Conservation (phyloP, 2,329 filamentous ascomycete genomes). For the Achaetomium macrosporum region DNA sequence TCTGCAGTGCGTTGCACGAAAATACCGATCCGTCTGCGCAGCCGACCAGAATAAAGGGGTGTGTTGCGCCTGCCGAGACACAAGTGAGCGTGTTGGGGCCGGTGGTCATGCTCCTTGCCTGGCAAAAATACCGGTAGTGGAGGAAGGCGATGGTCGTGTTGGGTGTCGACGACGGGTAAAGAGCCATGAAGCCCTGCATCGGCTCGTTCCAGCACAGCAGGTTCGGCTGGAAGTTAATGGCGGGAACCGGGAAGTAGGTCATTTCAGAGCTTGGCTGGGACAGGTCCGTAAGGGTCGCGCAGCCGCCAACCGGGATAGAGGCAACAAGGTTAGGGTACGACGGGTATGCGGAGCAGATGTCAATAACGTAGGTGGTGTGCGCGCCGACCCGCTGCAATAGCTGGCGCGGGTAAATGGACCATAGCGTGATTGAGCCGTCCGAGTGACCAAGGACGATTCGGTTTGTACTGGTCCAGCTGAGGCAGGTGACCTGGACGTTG, state of each 20-base stretch:
- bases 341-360: conserved; percentile 51
- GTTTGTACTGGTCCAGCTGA: conserved; percentile 52
- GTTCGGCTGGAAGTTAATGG: conserved; percentile 47
- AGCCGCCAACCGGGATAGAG: conserved; percentile 49
- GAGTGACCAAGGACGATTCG: conserved; percentile 50
- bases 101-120: conserved; percentile 47
- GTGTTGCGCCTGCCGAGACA: conserved; percentile 43
- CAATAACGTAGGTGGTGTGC: conserved; percentile 49
- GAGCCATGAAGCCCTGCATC: conserved; percentile 48
- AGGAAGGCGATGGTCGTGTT: conserved; percentile 50
- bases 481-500: conserved; percentile 43
- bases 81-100: conserved; percentile 46
- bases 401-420: conserved; percentile 47
- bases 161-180: conserved; percentile 48
- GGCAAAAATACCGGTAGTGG: conserved; percentile 47
- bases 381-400: conserved; percentile 47
- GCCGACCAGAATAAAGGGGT: conserved; percentile 51
- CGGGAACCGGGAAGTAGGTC: conserved; percentile 47
- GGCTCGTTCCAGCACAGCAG: conserved; percentile 51
- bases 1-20: conserved; percentile 41
- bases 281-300: conserved; percentile 48
- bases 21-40: conserved; percentile 49
- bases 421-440: conserved; percentile 51
- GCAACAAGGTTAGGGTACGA: conserved; percentile 51
- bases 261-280: conserved; percentile 46